Base-by-base conservation (phyloP, 257 asterid genomes). In the Jacaranda mimosifolia region DNA sequence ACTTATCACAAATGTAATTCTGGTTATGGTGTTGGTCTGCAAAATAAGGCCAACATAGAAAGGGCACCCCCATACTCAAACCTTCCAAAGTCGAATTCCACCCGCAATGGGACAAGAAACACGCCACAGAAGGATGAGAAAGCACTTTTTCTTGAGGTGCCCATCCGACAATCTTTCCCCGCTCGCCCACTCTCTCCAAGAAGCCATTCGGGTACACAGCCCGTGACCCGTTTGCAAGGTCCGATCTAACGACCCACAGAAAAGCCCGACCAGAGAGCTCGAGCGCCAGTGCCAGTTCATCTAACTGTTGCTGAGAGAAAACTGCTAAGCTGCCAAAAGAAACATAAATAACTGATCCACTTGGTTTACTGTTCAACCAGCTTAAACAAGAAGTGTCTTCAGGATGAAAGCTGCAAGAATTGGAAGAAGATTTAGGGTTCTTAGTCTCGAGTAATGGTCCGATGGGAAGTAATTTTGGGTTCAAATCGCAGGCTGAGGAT, bases 41-140 rank as follows among this genome's bases (percentile, higher is more conserved):
- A 17, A 82, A 80, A 70, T 70, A 67, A 52, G 92, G 89, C 90
- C 90, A 88, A 13, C 89, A 88, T 6, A 82, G 65, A 63, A 78
- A 86, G 0, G 87, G 86, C 59, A 86, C 70, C 3, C 90, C 90
- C 7, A 3, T 14, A 18, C 79, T 70, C 32, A 74, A 11, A 1
- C 89, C 85, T 56, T 88, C 87, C 0, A 85, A 1, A 48, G 82
- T 77, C 52, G 90, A 87, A 17, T 83, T 85, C 89, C 89, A 87
- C 3, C 91, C 88, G 51, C 91, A 83, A 18, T 87, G 90, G 8
- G 82, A 75, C 15, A 88, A 0, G 56, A 86, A 88, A 68, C 90
- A 78, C 39, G 81, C 85, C 0, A 76, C 48, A 0, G 88, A 74
- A 39, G 79, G 77, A 62, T 86, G 90, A 11, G 76, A 68, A 18